A percentile compares a stretch with the other conserved stretches of the same genome.
phyloP scores from a whole-genome alignment of 2,329 filamentous ascomycete species.

The Cytospora chrysosperma region DNA sequence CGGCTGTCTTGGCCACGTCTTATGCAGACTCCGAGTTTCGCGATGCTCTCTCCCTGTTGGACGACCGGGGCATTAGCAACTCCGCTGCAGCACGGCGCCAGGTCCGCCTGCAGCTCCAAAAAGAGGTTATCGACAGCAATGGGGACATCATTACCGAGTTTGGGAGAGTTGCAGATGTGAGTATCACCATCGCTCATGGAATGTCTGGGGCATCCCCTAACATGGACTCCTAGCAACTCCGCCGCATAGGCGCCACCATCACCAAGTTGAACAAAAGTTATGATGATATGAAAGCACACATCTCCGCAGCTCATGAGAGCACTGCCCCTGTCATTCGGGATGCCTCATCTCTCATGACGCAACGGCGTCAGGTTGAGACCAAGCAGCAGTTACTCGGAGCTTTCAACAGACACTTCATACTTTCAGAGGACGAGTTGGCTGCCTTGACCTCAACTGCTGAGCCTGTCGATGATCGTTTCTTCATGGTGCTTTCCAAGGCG shows the following conservation, averaged over 20 bases:
- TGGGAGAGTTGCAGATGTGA: conserved; percentile 81
- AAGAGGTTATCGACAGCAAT: conserved; percentile 91
- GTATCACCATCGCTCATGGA: conserved; percentile 28
- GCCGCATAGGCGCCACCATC: conserved; percentile 77
- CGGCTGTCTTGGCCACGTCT: conserved; percentile 82
- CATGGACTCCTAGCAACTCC: conserved; percentile 66
- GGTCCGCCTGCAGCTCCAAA: conserved; percentile 79
- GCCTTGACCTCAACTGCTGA: conserved; percentile 74
- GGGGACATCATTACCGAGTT: conserved; percentile 86
- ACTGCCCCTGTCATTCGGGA: conserved; percentile 76
- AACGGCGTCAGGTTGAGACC: conserved; percentile 71
- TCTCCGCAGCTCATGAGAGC: conserved; percentile 71
- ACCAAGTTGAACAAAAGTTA: conserved; percentile 77
- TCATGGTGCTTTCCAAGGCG: conserved; percentile 70
- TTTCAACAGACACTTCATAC: conserved; percentile 79
- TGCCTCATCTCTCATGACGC: conserved; percentile 68
- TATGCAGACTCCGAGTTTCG: conserved; percentile 92
- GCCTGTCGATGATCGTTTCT: conserved; percentile 84
- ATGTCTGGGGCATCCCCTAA: conserved; percentile 1
- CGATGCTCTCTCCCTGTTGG: conserved; percentile 76
- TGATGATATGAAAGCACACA: conserved; percentile 74
- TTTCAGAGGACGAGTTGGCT: conserved; percentile 78
- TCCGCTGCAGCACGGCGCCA: conserved; percentile 75
- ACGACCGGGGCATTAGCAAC: conserved; percentile 69
- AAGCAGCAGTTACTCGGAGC: conserved; percentile 77